Percentiles rank a stretch among this genome's conserved stretches.
Evolutionary conservation across 1,139 yeast genomes (phyloP).

Genomic region (Lodderomyces beijingensis): DNA sequence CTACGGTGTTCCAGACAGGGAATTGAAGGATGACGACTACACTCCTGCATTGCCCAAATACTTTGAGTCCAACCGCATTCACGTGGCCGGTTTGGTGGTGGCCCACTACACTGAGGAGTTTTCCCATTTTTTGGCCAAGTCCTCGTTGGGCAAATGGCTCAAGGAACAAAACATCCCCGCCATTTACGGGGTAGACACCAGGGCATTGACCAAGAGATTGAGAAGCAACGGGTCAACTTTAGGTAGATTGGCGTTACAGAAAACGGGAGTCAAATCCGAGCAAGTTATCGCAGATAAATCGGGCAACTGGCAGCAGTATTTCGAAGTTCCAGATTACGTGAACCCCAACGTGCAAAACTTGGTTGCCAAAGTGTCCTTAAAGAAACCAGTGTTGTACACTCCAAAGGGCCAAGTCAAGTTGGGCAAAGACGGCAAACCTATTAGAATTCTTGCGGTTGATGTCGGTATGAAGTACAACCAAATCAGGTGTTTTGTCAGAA

Average conservation of each 20-base stretch:
- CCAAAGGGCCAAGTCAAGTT: conserved; percentile 45
- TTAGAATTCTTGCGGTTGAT: conserved; percentile 87
- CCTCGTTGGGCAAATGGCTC: conserved; percentile 93
- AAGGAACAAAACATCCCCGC: conserved; percentile 92
- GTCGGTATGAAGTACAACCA: conserved; percentile 98
- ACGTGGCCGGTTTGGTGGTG: conserved; percentile 94
- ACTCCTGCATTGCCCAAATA: conserved; percentile 79
- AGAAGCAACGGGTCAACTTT: conserved; percentile 91
- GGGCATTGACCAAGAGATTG: conserved; percentile 88
- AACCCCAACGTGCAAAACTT: conserved; percentile 91
- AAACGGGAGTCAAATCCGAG: conserved; percentile 34
- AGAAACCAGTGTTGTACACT: conserved; percentile 69
- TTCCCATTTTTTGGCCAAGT: conserved; percentile 88
- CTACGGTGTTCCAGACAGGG: conserved; percentile 97
- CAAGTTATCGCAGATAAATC: conserved; percentile 19
- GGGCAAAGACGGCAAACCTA: conserved; percentile 68
- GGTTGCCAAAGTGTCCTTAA: conserved; percentile 84
- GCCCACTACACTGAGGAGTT: conserved; percentile 96
- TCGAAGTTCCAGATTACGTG: conserved; percentile 80
- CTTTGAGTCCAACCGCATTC: conserved; percentile 88
- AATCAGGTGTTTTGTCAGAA: conserved; percentile 90
- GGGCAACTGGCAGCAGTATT: conserved; percentile 54
- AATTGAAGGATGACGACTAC: conserved; percentile 63
- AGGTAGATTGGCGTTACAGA: conserved; percentile 75
- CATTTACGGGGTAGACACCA: conserved; percentile 95